Percentiles rank a stretch among this genome's conserved stretches.
phyloP scores from a whole-genome alignment of 2,329 filamentous ascomycete genomes.

The Sporothrix brasiliensis region DNA sequence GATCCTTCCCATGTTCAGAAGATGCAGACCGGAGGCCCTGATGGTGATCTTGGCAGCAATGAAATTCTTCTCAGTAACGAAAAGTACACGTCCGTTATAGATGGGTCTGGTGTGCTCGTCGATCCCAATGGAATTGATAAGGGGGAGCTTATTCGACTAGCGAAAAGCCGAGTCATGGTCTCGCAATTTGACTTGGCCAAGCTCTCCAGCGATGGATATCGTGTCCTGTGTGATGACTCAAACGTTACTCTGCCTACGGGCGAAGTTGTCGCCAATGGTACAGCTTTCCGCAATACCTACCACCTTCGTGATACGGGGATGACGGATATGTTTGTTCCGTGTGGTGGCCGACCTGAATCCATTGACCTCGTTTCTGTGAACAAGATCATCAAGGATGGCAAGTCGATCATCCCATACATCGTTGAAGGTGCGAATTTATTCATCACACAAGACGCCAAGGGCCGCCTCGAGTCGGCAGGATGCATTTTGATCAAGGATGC shows the following conservation, averaged over 20 bases:
- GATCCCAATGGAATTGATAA: slow-evolving; percentile 88
- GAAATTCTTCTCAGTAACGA: slow-evolving; percentile 96
- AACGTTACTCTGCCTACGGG: slow-evolving; percentile 86
- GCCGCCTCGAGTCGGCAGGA: slow-evolving; percentile 91
- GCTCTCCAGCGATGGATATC: slow-evolving; percentile 84
- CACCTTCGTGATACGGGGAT: slow-evolving; percentile 77
- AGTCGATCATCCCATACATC: slow-evolving; percentile 85
- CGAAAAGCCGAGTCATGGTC: slow-evolving; percentile 87
- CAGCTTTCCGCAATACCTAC: slow-evolving; percentile 95
- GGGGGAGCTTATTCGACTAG: slow-evolving; percentile 79
- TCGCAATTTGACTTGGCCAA: slow-evolving; percentile 81
- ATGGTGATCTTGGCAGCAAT: slow-evolving; percentile 95
- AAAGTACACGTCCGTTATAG: slow-evolving; percentile 93
- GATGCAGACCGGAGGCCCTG: slow-evolving; percentile 95
- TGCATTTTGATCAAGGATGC: slow-evolving; percentile 97
- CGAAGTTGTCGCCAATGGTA: slow-evolving; percentile 87
- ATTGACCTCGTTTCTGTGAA: slow-evolving; percentile 88
- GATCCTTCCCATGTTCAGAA: slow-evolving; percentile 84
- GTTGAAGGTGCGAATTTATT: slow-evolving; percentile 96
- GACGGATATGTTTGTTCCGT: slow-evolving; percentile 91
- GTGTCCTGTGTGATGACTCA: slow-evolving; percentile 87
- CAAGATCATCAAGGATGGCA: slow-evolving; percentile 88
- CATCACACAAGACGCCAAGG: slow-evolving; percentile 97
- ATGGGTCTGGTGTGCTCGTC: slow-evolving; percentile 91
- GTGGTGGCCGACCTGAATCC: slow-evolving; percentile 92